Evolutionary conservation across 352 stramenopile genomes (phyloP), one percentile per base, ranked within the genome.

Genomic region (Saprolegnia parasitica): DNA sequence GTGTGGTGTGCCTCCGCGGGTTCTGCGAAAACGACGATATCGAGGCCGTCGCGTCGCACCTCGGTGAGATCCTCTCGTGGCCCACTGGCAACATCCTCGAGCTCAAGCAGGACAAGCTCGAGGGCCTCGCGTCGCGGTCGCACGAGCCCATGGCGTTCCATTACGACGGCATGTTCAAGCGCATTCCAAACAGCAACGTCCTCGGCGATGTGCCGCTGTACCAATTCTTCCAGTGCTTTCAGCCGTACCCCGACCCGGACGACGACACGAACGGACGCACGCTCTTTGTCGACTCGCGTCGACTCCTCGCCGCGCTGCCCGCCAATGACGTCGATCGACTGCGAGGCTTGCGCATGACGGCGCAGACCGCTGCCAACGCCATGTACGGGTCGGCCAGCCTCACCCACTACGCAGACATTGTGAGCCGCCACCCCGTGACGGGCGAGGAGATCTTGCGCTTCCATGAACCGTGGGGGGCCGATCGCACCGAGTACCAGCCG

Each of bases 151-250:
- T 70, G 56, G 29, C 63, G 20, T 58, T 70, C n/a, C 63, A 70
- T 29, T 70, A 52, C 45, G 63, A 70, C 45, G 63, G 63, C 40
- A 61, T 70, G 63, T 70, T 62, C 40, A 70, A 70, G 45, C 54
- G 55, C 37, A 70, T 58, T 39, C 56, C 40, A 39, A 42, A 62
- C 45, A 23, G 37, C 39, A 45, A 42, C 37, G 56, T 47, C n/a
- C 56, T 70, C 50, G 63, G 63, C 37, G 63, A 70, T 26, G 63
- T 70, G 3, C 47, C 63, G 46, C 39, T 70, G n/a, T 70, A 54
- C 45, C 63, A 70, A 45, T 42, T 70, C 32, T 70, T 70, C 56
- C 63, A 70, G 20, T 70, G 63, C 45, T 21, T 70, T 47, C n/a
- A 63, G 50, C 37, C 63, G 26, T 70, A 70, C n/a, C 63, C 63